phyloP scores from a whole-genome alignment of 2,329 filamentous ascomycete species.

The Neonectria faginata region DNA sequence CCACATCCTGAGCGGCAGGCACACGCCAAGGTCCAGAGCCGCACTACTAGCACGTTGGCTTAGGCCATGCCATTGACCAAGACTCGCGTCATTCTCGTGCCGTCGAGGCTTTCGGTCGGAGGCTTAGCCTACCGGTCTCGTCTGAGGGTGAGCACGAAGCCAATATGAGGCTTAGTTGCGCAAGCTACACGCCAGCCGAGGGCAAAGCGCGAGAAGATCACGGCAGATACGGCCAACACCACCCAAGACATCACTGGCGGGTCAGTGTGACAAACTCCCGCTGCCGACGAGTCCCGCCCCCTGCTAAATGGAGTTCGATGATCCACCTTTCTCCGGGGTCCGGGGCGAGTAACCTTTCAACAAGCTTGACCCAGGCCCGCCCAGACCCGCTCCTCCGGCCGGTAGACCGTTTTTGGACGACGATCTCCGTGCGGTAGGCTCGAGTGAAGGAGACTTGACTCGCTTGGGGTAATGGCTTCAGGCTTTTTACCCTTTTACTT shows the following conservation, averaged over 20 bases:
- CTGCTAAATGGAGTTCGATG: constrained; percentile 36
- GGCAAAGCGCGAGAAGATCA: constrained; percentile 41
- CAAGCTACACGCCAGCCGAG: constrained; percentile 5
- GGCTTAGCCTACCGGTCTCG: neutral
- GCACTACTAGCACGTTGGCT: constrained; percentile 24
- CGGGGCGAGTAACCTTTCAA: constrained; percentile 40
- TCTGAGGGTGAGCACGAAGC: constrained; percentile 24
- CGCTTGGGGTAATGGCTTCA: constrained; percentile 39
- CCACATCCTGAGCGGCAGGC: constrained; percentile 31
- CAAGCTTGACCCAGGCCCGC: constrained; percentile 38
- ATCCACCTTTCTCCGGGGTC: constrained; percentile 44
- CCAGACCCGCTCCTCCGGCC: constrained; percentile 40
- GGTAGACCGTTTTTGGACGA: constrained; percentile 44
- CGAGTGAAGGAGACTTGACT: constrained; percentile 42
- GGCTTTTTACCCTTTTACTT: constrained; percentile 32
- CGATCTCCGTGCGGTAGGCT: constrained; percentile 43
- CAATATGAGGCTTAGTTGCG: constrained; percentile 16
- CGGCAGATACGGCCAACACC: constrained; percentile 46
- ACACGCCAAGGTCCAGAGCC: constrained; percentile 31
- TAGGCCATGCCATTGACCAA: neutral
- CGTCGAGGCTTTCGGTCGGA: constrained; percentile 3
- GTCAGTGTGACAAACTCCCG: constrained; percentile 42
- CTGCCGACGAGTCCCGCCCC: constrained; percentile 47
- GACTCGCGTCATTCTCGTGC: constrained; percentile 4
- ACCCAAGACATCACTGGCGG: constrained; percentile 37